Evolutionary conservation across 2,329 filamentous ascomycete species (phyloP), one percentile per base, ranked within the genome.

Genomic region (Aurifilum marmelostoma): DNA sequence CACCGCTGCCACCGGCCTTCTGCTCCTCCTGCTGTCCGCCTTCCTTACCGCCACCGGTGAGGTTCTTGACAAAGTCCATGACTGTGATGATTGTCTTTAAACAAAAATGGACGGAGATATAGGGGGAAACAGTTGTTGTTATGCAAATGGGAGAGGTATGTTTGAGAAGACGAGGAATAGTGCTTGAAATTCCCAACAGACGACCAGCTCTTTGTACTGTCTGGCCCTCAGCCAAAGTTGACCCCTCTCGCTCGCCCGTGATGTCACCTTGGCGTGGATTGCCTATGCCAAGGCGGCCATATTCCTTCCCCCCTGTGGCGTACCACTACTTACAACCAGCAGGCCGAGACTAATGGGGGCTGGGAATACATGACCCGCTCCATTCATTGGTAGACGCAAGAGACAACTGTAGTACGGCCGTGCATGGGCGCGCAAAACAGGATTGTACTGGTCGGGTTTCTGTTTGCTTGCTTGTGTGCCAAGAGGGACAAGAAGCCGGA

Each of bases 11-110:
- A 72, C 80, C 81, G 73, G 80, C 77, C 72, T 81, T 74, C 72
- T 83, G 80, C 74, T 84, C 82, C 39, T 47, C 34, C 34, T 76
- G 70, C 69, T 79, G 73, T 62, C 75, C 67, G 43, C 69, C 68
- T n/a, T 75, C 72, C 65, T 79, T 76, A 61, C 82, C 76, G 66
- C 83, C n/a, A n/a, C n/a, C 79, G 66, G 82, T 75, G 68, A 86
- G 68, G 69, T 84, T 86, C 75, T 87, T 88, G 76, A 88, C 74
- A 75, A 84, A 85, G 74, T 88, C 85, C 86, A 88, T 88, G 71
- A 11, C 18, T 54, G 41, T 80, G 74, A 29, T 12, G 50, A 24
- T 8, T 29, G 21, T 11, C 34, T 60, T 37, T 34, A n/a, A n/a
- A n/a, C n/a, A n/a, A n/a, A n/a, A n/a, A n/a, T n/a, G n/a, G n/a